Evolutionary conservation across 176 grass and related monocot genomes (phyloP).

Genomic region (Eragrostis nindensis): DNA sequence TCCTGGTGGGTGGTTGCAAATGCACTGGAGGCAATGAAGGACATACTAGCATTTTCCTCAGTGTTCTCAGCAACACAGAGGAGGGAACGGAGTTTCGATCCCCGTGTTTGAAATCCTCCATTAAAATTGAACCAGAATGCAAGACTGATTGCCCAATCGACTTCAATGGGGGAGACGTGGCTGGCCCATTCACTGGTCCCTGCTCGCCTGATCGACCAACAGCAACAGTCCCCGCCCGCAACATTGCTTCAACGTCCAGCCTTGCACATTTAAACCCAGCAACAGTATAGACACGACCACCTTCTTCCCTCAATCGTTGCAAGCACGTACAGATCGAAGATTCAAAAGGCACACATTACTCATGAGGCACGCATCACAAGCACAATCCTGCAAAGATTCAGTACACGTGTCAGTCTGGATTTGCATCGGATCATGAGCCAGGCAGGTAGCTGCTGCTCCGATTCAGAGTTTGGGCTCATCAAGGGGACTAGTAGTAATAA

Average conservation of each 20-base stretch:
- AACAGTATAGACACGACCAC: neutral
- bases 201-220: neutral
- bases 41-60: too few relatives aligned
- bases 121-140: conserved; percentile 14
- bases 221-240: neutral
- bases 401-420: neutral
- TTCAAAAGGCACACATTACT: neutral
- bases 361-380: neutral
- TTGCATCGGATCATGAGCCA: conserved; percentile 43
- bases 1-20: too few relatives aligned
- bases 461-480: too few relatives aligned
- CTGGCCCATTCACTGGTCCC: neutral
- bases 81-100: too few relatives aligned
- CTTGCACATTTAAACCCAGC: conserved; percentile 42
- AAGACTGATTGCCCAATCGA: conserved; percentile 10
- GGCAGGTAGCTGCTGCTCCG: too few relatives aligned
- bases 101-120: neutral
- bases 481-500: neutral
- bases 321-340: conserved; percentile 8
- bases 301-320: neutral
- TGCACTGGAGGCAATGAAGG: too few relatives aligned
- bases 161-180: neutral
- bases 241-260: conserved; percentile 34
- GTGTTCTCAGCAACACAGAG: too few relatives aligned
- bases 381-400: neutral